Conservation (phyloP, 2,329 filamentous ascomycete genomes). For the Elsinoe necatrix region DNA sequence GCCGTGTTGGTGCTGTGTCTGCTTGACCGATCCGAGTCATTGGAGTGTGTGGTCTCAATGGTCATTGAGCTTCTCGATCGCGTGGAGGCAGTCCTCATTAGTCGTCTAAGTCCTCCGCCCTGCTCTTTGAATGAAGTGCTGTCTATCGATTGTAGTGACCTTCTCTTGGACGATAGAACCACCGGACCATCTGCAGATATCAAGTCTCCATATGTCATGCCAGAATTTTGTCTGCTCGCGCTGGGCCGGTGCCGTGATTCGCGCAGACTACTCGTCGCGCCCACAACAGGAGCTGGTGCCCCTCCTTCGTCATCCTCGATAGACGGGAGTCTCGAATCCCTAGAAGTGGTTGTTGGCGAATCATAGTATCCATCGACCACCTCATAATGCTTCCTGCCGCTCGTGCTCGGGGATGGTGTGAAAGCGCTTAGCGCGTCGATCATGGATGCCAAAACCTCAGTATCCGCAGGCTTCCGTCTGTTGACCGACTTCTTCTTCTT, state of each 20-base stretch:
- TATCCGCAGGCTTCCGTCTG: conserved; percentile 44
- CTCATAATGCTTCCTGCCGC: neutral
- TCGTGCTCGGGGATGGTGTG: conserved; percentile 20
- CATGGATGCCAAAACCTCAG: conserved; percentile 60
- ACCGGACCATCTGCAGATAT: conserved; percentile 54
- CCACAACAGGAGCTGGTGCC: conserved; percentile 49
- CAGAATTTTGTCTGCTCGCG: conserved; percentile 40
- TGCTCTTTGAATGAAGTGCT: conserved; percentile 47
- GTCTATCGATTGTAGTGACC: conserved; percentile 63
- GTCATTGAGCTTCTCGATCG: conserved; percentile 17
- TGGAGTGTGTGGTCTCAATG: neutral
- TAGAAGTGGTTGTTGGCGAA: conserved; percentile 3
- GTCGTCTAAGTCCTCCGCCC: conserved; percentile 47
- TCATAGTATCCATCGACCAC: conserved; percentile 10
- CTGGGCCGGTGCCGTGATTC: conserved; percentile 29
- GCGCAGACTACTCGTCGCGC: conserved; percentile 18
- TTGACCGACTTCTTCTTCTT: conserved; percentile 27
- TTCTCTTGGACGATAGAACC: conserved; percentile 72
- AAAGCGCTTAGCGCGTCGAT: conserved; percentile 50
- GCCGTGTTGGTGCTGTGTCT: conserved; percentile 7
- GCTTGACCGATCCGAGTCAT: conserved; percentile 5
- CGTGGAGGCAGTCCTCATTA: conserved; percentile 39
- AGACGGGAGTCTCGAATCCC: conserved; percentile 13
- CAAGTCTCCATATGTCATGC: conserved; percentile 60
- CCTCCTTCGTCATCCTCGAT: conserved; percentile 8